phyloP scores from a whole-genome alignment of 73 alveolate genomes.

The Symbiodinium natans region DNA sequence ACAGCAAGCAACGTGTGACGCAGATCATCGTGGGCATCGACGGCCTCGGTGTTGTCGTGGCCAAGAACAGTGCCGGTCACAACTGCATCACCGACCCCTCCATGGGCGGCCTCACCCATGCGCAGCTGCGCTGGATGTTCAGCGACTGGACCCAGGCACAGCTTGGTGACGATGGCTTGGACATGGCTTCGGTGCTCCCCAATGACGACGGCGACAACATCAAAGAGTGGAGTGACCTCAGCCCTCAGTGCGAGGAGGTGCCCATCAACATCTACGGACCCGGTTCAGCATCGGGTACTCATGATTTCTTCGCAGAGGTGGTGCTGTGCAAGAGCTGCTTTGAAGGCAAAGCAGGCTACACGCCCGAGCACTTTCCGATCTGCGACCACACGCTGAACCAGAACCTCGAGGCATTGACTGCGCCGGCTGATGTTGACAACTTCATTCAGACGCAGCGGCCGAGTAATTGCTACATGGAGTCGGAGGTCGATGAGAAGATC shows the following conservation, averaged over 20 bases:
- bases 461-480: slow-evolving; percentile 44
- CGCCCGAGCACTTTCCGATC: slow-evolving; percentile 22
- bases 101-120: slow-evolving; percentile 54
- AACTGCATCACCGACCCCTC: slow-evolving; percentile 20
- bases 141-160: slow-evolving; percentile 24
- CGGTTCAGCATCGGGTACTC: not conserved
- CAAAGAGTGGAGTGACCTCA: slow-evolving; percentile 5
- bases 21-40: slow-evolving; percentile 19
- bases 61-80: slow-evolving; percentile 53
- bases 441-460: slow-evolving; percentile 8
- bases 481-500: slow-evolving; percentile 55
- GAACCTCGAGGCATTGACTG: slow-evolving; percentile 24
- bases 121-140: slow-evolving; percentile 75
- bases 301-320: slow-evolving; percentile 27
- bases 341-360: no score
- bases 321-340: no score
- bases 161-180: not conserved
- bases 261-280: slow-evolving; percentile 9
- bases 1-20: slow-evolving; percentile 38
- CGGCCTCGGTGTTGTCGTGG: slow-evolving; percentile 28
- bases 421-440: no score
- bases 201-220: not conserved
- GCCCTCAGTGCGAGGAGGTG: not conserved
- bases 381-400: slow-evolving; percentile 42
- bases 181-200: not conserved